Base-by-base conservation (phyloP, 306 rosid genomes). In the Sicyos edulis region DNA sequence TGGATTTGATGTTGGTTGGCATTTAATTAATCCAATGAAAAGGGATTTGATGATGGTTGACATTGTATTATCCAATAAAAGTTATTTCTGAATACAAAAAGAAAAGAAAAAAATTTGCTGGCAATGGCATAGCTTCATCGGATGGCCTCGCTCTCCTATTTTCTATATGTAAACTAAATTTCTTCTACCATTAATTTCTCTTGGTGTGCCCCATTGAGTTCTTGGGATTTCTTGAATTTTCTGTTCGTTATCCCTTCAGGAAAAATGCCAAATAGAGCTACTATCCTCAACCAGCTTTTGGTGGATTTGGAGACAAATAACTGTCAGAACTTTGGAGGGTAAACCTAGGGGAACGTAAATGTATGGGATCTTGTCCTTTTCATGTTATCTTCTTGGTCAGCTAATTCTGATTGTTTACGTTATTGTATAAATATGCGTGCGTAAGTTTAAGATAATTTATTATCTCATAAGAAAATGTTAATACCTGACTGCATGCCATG, bases 401-500 rank as follows among this genome's bases (percentile, higher is more conserved):
- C 17, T 68, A 13, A 47, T 8, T 22, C 72, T 15, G 17, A 45
- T 10, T 13, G 53, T 22, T 40, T 13, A 68, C 0, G 12, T 14
- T 2, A 21, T 45, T 47, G 72, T 14, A 5, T 50, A 45, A 9
- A 15, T 50, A 14, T 14, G 16, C 4, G 16, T 50, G 54, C 16
- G 1, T 4, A 20, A 49, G 57, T 34, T 22, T 13, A 68, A 21
- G 37, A 49, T 22, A 4, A 50, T 8, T 22, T 49, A 13, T 7
- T 21, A 3, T 0, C 22, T 22, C 7, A 12, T 11, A 67, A 67
- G 17, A 67, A 67, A 13, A 24, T 80, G 74, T 49, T 17, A 26
- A 71, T 77, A 95, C 99, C 97, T 95, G 97, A 87, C 97, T 85
- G 85, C 97, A 93, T 51, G 97, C 89, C 97, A 93, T 91, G 85